A percentile compares a stretch with the other conserved stretches of the same genome.
Conservation (phyloP, 2,329 filamentous ascomycete genomes). For the Tolypocladium guangdongense region DNA sequence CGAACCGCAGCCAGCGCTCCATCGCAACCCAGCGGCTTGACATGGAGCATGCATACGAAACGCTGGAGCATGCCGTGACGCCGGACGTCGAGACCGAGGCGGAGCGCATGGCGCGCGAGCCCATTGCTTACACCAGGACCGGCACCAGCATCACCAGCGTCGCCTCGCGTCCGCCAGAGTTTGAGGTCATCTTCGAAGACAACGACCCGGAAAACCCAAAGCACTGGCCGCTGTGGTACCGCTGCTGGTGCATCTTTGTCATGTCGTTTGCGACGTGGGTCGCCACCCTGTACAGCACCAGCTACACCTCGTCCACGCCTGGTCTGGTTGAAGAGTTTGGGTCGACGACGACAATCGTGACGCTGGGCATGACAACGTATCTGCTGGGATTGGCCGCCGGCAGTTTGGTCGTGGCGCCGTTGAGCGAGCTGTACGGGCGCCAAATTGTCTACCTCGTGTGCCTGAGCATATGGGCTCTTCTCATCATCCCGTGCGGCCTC, state of each 20-base stretch:
- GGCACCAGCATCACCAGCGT: conserved; percentile 30
- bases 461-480: conserved; percentile 50
- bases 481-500: conserved; percentile 62
- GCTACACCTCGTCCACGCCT: conserved; percentile 62
- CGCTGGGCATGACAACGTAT: conserved; percentile 70
- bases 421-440: conserved; percentile 61
- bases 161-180: conserved; percentile 42
- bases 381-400: conserved; percentile 64
- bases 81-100: conserved; percentile 25
- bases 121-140: conserved; percentile 31
- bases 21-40: conserved; percentile 6
- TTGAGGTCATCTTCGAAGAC: conserved; percentile 62
- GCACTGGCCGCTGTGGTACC: conserved; percentile 51
- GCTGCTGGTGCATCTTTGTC: conserved; percentile 31
- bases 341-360: conserved; percentile 48
- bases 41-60: conserved; percentile 18
- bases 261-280: conserved; percentile 37
- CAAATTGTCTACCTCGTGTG: conserved; percentile 58
- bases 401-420: conserved; percentile 60
- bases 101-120: conserved; percentile 30
- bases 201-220: conserved; percentile 54
- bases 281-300: conserved; percentile 64
- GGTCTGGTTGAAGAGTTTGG: conserved; percentile 59
- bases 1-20: conserved; percentile 9
- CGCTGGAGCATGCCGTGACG: conserved; percentile 27